These are phyloP conservation scores for Cicer yamashitae DNA, from an alignment of 306 rosid genomes.

Conservation along the genomic window DNA sequence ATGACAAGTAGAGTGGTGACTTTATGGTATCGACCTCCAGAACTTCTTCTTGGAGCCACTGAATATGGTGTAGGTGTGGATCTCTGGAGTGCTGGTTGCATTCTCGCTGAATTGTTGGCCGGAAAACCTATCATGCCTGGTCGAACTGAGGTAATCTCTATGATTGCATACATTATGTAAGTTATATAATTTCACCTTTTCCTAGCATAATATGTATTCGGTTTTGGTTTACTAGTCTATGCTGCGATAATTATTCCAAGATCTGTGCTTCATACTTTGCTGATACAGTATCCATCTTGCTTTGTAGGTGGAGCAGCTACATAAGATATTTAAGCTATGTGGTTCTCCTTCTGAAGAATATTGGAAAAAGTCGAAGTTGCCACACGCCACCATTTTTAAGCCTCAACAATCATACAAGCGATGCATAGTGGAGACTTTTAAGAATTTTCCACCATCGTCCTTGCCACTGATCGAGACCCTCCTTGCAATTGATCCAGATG, in stretches of 20 bases:
- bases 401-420: slow-evolving; percentile 60
- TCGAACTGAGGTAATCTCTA: slow-evolving; percentile 59
- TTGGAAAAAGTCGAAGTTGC: slow-evolving; percentile 61
- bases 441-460: slow-evolving; percentile 56
- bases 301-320: slow-evolving; percentile 59
- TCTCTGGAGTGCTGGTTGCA: slow-evolving; percentile 64
- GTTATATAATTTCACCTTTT: slow-evolving; percentile 37
- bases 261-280: slow-evolving; percentile 41
- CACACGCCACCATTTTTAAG: slow-evolving; percentile 60
- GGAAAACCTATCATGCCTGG: slow-evolving; percentile 66
- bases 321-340: slow-evolving; percentile 58
- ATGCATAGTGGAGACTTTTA: slow-evolving; percentile 55
- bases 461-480: slow-evolving; percentile 56
- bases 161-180: slow-evolving; percentile 13
- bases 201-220: slow-evolving; percentile 20
- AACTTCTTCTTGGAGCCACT: slow-evolving; percentile 62
- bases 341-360: slow-evolving; percentile 61
- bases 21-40: slow-evolving; percentile 61
- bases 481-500: slow-evolving; percentile 57
- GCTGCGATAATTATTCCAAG: slow-evolving; percentile 37
- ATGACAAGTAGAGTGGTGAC: slow-evolving; percentile 62
- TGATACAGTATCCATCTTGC: slow-evolving; percentile 27
- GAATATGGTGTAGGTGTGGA: slow-evolving; percentile 57
- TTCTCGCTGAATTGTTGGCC: slow-evolving; percentile 60
- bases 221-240: slow-evolving; percentile 33